These are phyloP conservation scores for Erythrobasidium hasegawianum DNA, from an alignment of 1,284 basidiomycete species.

Conservation along the genomic window DNA sequence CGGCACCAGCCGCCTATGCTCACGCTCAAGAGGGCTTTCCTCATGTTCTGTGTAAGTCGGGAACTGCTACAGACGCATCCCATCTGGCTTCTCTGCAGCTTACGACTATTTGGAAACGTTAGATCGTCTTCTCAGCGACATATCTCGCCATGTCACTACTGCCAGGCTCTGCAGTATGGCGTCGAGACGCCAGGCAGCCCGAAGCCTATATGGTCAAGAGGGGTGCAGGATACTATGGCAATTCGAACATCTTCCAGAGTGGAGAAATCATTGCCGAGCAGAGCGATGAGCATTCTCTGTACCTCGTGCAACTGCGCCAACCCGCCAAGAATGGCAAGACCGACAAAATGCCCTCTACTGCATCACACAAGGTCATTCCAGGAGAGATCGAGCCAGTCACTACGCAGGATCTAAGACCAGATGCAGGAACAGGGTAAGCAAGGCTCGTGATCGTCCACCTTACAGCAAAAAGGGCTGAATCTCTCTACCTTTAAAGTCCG, in stretches of 20 bases:
- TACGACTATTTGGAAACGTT: no score
- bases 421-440: no score
- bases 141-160: constrained; percentile 24
- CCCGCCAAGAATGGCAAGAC: background rate
- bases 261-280: constrained; percentile 21
- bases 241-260: constrained; percentile 29
- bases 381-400: background rate
- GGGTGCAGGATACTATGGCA: constrained; percentile 29
- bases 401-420: no score
- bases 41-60: constrained; percentile 28
- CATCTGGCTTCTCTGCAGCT: no score
- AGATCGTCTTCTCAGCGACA: constrained; percentile 34
- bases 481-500: no score
- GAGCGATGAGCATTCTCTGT: constrained; percentile 24
- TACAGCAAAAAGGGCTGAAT: no score
- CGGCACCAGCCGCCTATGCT: constrained; percentile 1
- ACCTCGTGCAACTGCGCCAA: constrained; percentile 5
- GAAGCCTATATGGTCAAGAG: constrained; percentile 10
- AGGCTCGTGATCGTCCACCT: no score
- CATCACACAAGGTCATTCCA: background rate
- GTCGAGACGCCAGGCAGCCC: constrained; percentile 7
- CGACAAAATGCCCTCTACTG: background rate
- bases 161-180: constrained; percentile 1
- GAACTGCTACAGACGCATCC: no score
- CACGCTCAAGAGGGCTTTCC: constrained; percentile 17